Evolutionary conservation across 306 rosid genomes (phyloP).

Genomic region (Mimosa pudica): DNA sequence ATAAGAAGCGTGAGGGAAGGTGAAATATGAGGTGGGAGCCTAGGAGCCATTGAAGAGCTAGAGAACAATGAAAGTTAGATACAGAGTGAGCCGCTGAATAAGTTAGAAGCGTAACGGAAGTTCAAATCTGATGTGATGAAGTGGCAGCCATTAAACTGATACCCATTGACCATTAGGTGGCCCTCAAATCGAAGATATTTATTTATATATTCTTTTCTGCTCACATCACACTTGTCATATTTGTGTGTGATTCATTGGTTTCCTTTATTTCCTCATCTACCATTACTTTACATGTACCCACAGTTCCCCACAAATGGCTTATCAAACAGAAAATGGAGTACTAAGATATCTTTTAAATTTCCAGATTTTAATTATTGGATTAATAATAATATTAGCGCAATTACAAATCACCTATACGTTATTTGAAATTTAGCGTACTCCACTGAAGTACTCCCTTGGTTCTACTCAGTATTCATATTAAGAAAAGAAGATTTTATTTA

Average conservation of each 20-base stretch:
- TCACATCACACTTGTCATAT: neutral
- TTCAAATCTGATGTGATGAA: neutral
- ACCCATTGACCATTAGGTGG: neutral
- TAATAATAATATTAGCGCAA: too few relatives aligned
- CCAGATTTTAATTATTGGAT: too few relatives aligned
- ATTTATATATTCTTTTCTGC: neutral
- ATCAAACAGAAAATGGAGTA: too few relatives aligned
- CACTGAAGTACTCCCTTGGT: too few relatives aligned
- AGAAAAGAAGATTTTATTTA: too few relatives aligned
- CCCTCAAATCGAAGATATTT: neutral
- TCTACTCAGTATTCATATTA: too few relatives aligned
- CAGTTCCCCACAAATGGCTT: neutral
- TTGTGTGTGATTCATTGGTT: neutral
- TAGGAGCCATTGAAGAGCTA: neutral
- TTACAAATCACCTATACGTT: too few relatives aligned
- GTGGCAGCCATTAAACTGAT: neutral
- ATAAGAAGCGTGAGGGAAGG: too few relatives aligned
- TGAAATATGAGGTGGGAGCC: too few relatives aligned
- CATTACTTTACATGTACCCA: neutral
- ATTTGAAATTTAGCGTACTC: too few relatives aligned
- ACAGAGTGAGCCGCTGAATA: neutral
- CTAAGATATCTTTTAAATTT: too few relatives aligned
- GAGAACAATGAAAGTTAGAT: neutral
- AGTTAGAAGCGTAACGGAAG: neutral
- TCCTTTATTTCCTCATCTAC: neutral